Percentiles rank a stretch among this genome's conserved stretches.
phyloP scores from a whole-genome alignment of 2,329 filamentous ascomycete species.

The Aphanoascus verrucosus region DNA sequence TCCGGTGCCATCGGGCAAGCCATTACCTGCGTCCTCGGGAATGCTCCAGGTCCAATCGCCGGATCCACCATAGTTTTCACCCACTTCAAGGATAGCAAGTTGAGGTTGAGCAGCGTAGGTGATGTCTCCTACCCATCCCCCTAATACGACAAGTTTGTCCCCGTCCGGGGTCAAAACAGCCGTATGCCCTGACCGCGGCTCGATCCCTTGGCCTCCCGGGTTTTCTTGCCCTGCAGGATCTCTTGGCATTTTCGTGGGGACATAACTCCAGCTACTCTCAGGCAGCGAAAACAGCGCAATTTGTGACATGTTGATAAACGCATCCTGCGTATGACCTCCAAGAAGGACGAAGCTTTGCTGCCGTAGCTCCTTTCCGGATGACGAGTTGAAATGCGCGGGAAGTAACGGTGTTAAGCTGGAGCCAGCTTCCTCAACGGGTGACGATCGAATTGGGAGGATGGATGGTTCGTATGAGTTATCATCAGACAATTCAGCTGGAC shows the following conservation, averaged over 20 bases:
- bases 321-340: slow-evolving; percentile 70
- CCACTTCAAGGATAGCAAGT: slow-evolving; percentile 64
- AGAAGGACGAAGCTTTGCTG: slow-evolving; percentile 70
- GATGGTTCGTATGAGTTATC: slow-evolving; percentile 34
- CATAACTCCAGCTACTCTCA: slow-evolving; percentile 75
- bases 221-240: neutral
- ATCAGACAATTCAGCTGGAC: slow-evolving; percentile 20
- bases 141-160: slow-evolving; percentile 63
- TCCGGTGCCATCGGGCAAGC: slow-evolving; percentile 36
- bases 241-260: slow-evolving; percentile 45
- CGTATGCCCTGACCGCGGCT: slow-evolving; percentile 81
- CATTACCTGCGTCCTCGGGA: slow-evolving; percentile 31
- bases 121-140: slow-evolving; percentile 85
- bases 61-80: slow-evolving; percentile 54
- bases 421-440: slow-evolving; percentile 72
- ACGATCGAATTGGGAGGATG: slow-evolving; percentile 44
- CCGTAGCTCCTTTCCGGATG: slow-evolving; percentile 52
- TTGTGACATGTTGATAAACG: slow-evolving; percentile 91
- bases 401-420: slow-evolving; percentile 68
- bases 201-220: slow-evolving; percentile 37
- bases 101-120: slow-evolving; percentile 69
- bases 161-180: slow-evolving; percentile 73
- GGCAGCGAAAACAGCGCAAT: slow-evolving; percentile 79
- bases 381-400: slow-evolving; percentile 58
- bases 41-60: slow-evolving; percentile 37